A percentile compares a stretch with the other conserved stretches of the same genome.
Conservation (phyloP, 805 yeast genomes). For the Metschnikowia continentalis region DNA sequence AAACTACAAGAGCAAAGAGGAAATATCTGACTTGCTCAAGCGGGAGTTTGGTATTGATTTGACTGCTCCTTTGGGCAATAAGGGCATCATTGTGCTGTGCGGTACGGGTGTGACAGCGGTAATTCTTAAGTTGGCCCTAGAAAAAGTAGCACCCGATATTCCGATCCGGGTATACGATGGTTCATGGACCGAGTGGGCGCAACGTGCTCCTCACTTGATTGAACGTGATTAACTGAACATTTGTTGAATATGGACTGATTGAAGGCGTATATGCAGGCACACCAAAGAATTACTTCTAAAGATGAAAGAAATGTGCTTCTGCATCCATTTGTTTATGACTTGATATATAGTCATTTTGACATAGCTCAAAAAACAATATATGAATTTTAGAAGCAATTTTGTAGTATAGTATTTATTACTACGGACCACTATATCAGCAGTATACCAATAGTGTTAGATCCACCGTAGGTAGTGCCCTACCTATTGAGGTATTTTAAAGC, state of each 20-base stretch:
- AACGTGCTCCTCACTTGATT: conserved; percentile 60
- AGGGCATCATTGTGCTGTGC: conserved; percentile 79
- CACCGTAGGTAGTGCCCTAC: no score
- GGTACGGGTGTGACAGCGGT: conserved; percentile 98
- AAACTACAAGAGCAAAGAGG: conserved; percentile 45
- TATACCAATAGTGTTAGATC: no score
- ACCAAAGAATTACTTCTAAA: no score
- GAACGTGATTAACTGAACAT: conserved; percentile 15
- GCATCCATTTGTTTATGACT: no score
- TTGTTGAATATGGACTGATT: no score
- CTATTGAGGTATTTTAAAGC: no score
- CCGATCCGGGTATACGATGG: conserved; percentile 61
- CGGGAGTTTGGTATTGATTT: conserved; percentile 31
- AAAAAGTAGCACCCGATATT: conserved; percentile 32
- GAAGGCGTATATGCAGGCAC: neutral
- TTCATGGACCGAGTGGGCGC: conserved; percentile 85
- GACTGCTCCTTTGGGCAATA: conserved; percentile 34
- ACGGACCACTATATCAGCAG: no score
- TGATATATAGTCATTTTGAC: no score
- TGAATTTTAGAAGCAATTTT: no score
- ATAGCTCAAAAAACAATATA: no score
- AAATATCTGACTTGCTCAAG: conserved; percentile 45
- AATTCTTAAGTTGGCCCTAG: conserved; percentile 68
- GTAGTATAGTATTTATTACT: no score
- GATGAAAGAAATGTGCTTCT: no score